These are phyloP conservation scores for Solanum etuberosum DNA, from an alignment of 257 asterid genomes.

Conservation along the genomic window DNA sequence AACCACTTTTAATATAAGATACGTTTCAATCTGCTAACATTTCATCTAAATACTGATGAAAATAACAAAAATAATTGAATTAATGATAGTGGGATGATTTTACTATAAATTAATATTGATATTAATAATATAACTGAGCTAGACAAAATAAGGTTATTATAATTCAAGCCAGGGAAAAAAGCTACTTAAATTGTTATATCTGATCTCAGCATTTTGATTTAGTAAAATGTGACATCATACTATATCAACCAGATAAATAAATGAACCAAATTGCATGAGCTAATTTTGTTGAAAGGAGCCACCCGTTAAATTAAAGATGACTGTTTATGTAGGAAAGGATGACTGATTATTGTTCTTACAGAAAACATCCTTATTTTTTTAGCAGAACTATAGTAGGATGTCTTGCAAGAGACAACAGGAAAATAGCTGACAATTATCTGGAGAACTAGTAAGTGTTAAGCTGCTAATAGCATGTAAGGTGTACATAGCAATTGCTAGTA, in stretches of 20 bases:
- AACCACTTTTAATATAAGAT: not conserved
- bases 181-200: not conserved
- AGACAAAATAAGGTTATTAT: not conserved
- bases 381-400: not conserved
- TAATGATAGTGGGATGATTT: not conserved
- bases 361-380: not conserved
- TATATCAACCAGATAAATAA: not conserved
- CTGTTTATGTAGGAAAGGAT: not conserved
- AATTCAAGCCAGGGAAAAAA: not conserved
- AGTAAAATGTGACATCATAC: not conserved
- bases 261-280: not conserved
- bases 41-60: not conserved
- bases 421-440: not conserved
- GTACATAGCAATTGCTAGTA: not conserved
- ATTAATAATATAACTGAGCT: not conserved
- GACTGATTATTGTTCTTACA: not conserved
- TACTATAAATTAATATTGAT: not conserved
- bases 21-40: not conserved
- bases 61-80: not conserved
- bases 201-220: not conserved
- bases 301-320: not conserved
- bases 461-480: not conserved
- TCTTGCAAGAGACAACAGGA: not conserved
- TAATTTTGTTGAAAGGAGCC: not conserved
- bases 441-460: not conserved